Conservation (phyloP, 139 green algal genomes). For the Raphidocelis subcapitata region DNA sequence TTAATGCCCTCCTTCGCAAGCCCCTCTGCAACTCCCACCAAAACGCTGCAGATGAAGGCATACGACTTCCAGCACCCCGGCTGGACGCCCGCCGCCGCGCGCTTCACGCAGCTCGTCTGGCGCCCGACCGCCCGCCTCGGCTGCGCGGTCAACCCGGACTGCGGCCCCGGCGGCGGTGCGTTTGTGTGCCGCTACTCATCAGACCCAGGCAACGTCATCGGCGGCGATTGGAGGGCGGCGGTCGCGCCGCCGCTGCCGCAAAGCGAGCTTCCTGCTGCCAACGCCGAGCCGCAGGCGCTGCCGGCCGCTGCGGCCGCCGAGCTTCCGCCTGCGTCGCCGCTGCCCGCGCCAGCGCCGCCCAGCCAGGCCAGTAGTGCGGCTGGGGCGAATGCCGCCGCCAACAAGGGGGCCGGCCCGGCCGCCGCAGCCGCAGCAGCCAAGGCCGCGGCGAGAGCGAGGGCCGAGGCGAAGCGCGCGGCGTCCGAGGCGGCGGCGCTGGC, state of each 20-base stretch:
- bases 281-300: too few relatives aligned
- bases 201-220: slow-evolving; percentile 8
- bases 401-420: too few relatives aligned
- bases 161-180: slow-evolving; percentile 7
- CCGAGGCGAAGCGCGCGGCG: too few relatives aligned
- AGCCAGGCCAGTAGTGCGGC: too few relatives aligned
- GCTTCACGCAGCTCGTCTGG: slow-evolving; percentile 35
- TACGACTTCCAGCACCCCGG: slow-evolving; percentile 13
- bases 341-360: neutral
- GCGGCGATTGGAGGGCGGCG: too few relatives aligned
- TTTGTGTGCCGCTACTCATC: slow-evolving; percentile 37
- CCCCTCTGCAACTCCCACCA: neutral
- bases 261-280: too few relatives aligned
- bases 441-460: too few relatives aligned
- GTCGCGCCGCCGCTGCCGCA: too few relatives aligned
- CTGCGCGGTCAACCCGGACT: slow-evolving; percentile 1
- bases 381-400: too few relatives aligned
- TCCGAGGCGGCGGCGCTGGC: too few relatives aligned
- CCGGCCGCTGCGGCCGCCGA: neutral
- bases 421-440: too few relatives aligned
- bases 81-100: neutral
- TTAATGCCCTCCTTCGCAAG: too few relatives aligned
- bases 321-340: neutral
- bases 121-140: slow-evolving; percentile 6
- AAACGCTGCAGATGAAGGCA: neutral